Base-by-base conservation (phyloP, 2,329 filamentous ascomycete genomes). In the Stylonectria norvegica region DNA sequence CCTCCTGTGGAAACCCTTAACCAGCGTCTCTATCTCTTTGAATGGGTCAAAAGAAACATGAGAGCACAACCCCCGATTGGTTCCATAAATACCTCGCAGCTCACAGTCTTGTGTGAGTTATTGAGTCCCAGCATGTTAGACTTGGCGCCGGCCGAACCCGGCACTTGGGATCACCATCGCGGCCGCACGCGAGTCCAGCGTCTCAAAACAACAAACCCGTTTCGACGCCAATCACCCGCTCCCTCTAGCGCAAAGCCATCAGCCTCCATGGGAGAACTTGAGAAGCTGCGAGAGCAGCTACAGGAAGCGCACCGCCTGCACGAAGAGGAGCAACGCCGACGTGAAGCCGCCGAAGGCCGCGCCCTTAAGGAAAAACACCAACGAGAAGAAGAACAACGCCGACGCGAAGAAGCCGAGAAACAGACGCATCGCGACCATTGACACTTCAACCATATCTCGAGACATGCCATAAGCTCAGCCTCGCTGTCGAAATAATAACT, bases 401-500 rank as follows among this genome's bases (percentile, higher is more conserved):
- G 45, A 50, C 52, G 57, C 29, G 46, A 59, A 54, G 45, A 43
- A 32, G 58, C 54, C 12, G 55, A 64, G 55, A 25, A 56, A 39
- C 35, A 10, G 43, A 39, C 15, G 22, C 45, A 35, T 52, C 57
- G 27, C 41, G 33, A 32, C 56, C 44, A 30, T 47, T 52, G 20
- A 48, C 45, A 10, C 47, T 65, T 16, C 15, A 30, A 31, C 34
- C 43, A 20, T 67, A 65, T 49, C 57, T 68, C 29, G 54, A 64
- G 32, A 27, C 48, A 14, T 66, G 57, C 38, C 60, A 68, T 44
- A 42, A 45, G 3, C 56, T 67, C 34, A 48, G 46, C 43, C 49
- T 62, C 19, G 45, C 50, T 20, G 56, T 64, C 35, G 5, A 58
- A 34, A 52, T 66, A 5, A 43, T 63, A 1, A 65, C 61, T n/a